phyloP scores from a whole-genome alignment of 2,329 filamentous ascomycete genomes.

The Colletotrichum eleusines region DNA sequence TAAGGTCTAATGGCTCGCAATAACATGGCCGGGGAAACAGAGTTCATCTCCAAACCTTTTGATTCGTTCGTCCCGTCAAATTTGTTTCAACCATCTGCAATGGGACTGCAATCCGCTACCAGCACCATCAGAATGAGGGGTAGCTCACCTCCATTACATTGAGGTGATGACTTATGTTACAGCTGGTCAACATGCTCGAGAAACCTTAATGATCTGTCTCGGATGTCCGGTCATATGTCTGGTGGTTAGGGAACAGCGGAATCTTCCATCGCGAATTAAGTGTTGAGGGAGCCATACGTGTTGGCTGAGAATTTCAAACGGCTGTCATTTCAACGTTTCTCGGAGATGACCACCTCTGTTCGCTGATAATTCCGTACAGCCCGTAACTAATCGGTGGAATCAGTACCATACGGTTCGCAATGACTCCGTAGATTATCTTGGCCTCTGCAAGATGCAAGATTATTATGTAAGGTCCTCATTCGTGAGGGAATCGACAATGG shows the following conservation, averaged over 20 bases:
- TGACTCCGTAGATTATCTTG: no score
- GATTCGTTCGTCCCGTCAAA: conserved; percentile 30
- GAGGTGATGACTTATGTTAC: conserved; percentile 16
- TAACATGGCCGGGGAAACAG: background rate
- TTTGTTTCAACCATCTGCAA: conserved; percentile 31
- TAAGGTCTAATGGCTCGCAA: background rate
- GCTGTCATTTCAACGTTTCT: background rate
- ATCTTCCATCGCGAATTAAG: background rate
- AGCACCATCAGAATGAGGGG: conserved; percentile 27
- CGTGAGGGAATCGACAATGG: background rate
- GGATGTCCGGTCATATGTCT: conserved; percentile 24
- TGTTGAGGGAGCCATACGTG: no score
- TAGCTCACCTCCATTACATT: conserved; percentile 10
- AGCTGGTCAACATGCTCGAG: background rate
- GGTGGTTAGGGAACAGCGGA: background rate
- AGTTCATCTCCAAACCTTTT: conserved; percentile 19
- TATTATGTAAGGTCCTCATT: background rate
- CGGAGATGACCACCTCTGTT: background rate
- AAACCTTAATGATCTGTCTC: background rate
- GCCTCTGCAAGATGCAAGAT: no score
- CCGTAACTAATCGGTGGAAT: background rate
- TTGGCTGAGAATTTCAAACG: background rate
- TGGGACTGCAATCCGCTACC: background rate
- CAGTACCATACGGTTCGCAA: background rate
- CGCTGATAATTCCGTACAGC: background rate